Conservation (phyloP, 2,329 filamentous ascomycete genomes). For the Fusarium hainanense region DNA sequence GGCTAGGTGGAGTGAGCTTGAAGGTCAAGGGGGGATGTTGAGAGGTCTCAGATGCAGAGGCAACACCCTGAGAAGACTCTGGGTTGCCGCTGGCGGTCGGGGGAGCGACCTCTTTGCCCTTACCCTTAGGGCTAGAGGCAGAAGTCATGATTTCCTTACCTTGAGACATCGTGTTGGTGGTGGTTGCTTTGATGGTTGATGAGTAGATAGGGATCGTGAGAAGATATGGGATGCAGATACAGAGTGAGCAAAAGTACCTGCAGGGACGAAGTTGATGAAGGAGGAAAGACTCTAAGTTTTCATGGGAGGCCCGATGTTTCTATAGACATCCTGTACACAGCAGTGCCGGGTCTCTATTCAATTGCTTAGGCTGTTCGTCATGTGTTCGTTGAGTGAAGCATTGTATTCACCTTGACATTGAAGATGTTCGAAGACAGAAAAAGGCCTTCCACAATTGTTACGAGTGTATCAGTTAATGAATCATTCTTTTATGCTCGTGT, state of each 20-base stretch:
- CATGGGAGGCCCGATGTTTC: not conserved
- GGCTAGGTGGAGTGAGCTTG: not conserved
- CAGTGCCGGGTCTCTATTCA: not conserved
- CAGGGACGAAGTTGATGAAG: not conserved
- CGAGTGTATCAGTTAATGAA: not conserved
- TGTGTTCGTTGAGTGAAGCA: not conserved
- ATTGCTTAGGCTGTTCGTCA: not conserved
- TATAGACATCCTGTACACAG: not conserved
- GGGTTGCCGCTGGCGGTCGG: not conserved
- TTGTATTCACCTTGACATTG: not conserved
- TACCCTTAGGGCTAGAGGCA: not conserved
- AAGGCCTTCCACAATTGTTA: not conserved
- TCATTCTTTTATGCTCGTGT: fast-evolving
- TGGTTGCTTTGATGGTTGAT: not conserved
- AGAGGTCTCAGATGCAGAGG: not conserved
- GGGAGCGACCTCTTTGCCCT: not conserved
- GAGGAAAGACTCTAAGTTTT: not conserved
- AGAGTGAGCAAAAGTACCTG: not conserved
- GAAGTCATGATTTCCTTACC: not conserved
- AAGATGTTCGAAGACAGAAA: not conserved
- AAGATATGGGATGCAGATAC: not conserved
- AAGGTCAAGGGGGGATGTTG: not conserved
- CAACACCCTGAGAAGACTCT: not conserved
- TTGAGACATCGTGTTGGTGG: not conserved
- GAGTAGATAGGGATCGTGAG: not conserved